Evolutionary conservation across 2,329 filamentous ascomycete genomes (phyloP).

Genomic region (Botrytis fabae): DNA sequence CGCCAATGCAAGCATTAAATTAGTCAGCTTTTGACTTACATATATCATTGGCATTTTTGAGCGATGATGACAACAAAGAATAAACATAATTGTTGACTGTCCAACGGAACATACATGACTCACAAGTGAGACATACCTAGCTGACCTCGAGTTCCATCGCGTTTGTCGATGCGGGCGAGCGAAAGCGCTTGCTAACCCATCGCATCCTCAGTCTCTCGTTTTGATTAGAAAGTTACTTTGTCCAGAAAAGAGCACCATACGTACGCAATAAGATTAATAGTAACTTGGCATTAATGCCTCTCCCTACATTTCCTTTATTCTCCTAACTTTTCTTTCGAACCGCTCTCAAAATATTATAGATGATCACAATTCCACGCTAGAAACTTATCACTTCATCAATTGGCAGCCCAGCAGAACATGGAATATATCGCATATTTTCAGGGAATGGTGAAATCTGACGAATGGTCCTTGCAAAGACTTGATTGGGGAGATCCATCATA

Average conservation of each 20-base stretch:
- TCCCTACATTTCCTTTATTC: background rate
- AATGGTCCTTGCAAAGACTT: background rate
- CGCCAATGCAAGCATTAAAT: background rate
- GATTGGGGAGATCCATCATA: background rate
- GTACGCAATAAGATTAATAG: background rate
- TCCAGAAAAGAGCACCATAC: background rate
- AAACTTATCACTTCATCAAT: background rate
- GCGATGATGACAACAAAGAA: background rate
- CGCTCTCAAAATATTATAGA: background rate
- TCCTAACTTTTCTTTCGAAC: background rate
- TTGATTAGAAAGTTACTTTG: background rate
- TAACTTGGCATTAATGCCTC: background rate
- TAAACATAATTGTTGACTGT: background rate
- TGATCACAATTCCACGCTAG: background rate
- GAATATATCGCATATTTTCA: background rate
- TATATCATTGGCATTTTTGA: background rate
- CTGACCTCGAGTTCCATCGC: rapidly evolving
- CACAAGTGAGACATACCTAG: background rate
- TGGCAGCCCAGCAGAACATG: background rate
- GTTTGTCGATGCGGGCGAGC: background rate
- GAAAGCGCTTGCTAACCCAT: background rate
- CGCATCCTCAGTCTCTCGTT: background rate
- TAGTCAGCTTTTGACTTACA: background rate
- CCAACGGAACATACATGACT: background rate
- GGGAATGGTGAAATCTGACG: background rate